Evolutionary conservation across 1,284 basidiomycete genomes (phyloP), one percentile per base, ranked within the genome.

Genomic region (Phylloboletellus chloephorus): DNA sequence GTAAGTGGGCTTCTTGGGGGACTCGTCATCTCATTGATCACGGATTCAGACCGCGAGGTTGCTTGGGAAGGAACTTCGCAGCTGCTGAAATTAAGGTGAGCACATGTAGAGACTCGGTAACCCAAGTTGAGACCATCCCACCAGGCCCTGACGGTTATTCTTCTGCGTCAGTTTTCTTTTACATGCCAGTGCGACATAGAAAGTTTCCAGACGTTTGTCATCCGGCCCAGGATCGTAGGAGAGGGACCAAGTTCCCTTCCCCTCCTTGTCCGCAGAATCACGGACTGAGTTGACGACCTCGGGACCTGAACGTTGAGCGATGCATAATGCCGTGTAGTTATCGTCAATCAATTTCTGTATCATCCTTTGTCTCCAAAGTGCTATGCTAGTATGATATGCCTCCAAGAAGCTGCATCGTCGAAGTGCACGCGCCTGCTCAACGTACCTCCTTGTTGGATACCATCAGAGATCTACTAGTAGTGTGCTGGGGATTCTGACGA

Each of bases 181-280:
- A 57, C 64, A 3, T 74, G 71, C 44, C 51, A 61, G 15, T 51
- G 61, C 32, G 63, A 76, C 19, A 77, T 79, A 36, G 77, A 79
- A 48, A 53, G 73, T 16, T 79, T 78, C 53, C 75, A 78, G 48
- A 76, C 76, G 39, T 79, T 79, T 47, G 77, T 79, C 12, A 67
- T 79, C 39, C 69, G 77, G n/a, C 74, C 78, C 30, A 68, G 75
- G 24, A 52, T 79, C 41, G 63, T 63, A 47, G 74, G 76, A 33
- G 63, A 77, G 48, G 64, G 63, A 1, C 54, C 63, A 9, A 78
- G 74, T 47, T 76, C 74, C 8, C 66, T 79, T 31, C 77, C 78
- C 25, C 62, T 79, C 39, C 46, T 69, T 23, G 66, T 77, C 30
- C 68, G 63, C 34, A 72, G 52, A 38, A 38, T 58, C 23, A 30